phyloP scores from a whole-genome alignment of 169 alveolate genomes.

The Eimeria zaria region DNA sequence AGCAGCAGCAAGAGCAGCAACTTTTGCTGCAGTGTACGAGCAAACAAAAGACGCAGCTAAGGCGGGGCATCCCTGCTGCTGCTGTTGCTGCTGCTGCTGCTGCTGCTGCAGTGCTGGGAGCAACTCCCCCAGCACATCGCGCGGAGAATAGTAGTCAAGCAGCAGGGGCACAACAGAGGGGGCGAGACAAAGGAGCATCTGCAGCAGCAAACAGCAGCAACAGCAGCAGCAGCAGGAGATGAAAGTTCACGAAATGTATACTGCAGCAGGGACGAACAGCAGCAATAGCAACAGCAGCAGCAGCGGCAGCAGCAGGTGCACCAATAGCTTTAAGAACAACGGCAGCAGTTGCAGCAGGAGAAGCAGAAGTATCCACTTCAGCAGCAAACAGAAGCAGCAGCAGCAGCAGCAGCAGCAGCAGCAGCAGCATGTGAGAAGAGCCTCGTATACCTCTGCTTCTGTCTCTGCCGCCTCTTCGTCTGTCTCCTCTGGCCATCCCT shows the following conservation, averaged over 20 bases:
- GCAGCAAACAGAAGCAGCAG: conserved; percentile 17
- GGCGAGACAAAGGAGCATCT: conserved; percentile 26
- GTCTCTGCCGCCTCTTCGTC: conserved; percentile 44
- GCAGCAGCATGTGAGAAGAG: not conserved
- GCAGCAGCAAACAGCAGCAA: conserved; percentile 42
- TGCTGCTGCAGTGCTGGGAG: conserved; percentile 50
- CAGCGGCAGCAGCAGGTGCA: not conserved
- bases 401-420: conserved; percentile 19
- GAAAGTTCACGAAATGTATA: not conserved
- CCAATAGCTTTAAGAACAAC: not conserved
- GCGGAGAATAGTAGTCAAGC: conserved; percentile 31
- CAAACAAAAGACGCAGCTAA: conserved; percentile 23
- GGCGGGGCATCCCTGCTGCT: conserved; percentile 1
- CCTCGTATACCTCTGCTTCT: conserved; percentile 13
- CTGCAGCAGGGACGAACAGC: not conserved
- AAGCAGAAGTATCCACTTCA: not conserved
- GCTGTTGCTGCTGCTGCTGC: conserved; percentile 17
- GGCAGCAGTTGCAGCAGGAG: too few relatives aligned
- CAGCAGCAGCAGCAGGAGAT: not conserved
- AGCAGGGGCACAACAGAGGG: conserved; percentile 48
- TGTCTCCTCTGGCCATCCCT: conserved; percentile 27
- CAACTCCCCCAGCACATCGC: conserved; percentile 51
- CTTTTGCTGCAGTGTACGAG: conserved; percentile 32
- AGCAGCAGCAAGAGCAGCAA: conserved; percentile 44
- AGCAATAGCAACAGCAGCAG: not conserved